Evolutionary conservation across 768 basidiomycete species (phyloP).

Genomic region (Lactarius vividus): DNA sequence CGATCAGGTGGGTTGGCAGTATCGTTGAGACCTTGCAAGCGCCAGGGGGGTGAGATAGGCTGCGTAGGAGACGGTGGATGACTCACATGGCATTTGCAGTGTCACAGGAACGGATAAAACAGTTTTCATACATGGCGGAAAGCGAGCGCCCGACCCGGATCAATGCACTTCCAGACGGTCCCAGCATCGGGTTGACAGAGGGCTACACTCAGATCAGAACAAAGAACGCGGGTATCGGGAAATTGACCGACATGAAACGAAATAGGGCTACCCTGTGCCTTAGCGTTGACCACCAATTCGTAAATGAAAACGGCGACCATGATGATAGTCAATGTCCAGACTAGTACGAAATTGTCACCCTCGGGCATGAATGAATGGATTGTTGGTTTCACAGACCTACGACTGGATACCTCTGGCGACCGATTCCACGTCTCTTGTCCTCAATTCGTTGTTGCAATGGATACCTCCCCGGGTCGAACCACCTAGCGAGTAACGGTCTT

Average conservation of each 20-base stretch:
- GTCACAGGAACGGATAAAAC: conserved; percentile 55
- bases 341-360: conserved; percentile 37
- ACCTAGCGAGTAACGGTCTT: conserved; percentile 14
- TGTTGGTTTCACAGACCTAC: conserved; percentile 50
- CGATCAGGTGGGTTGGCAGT: conserved; percentile 72
- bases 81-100: conserved; percentile 55
- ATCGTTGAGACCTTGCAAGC: conserved; percentile 65
- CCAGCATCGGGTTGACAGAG: conserved; percentile 84
- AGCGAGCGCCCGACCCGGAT: conserved; percentile 89
- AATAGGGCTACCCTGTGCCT: conserved; percentile 76
- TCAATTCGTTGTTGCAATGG: conserved; percentile 81
- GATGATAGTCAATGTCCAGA: conserved; percentile 58
- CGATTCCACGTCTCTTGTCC: conserved; percentile 81
- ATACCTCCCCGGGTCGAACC: conserved; percentile 35
- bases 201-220: conserved; percentile 46
- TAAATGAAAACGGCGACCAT: conserved; percentile 82
- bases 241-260: conserved; percentile 66
- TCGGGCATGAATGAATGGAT: neutral
- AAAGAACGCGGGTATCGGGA: neutral
- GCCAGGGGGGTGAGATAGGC: conserved; percentile 2
- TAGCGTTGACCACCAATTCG: conserved; percentile 74
- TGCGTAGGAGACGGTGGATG: conserved; percentile 1
- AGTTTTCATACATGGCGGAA: conserved; percentile 88
- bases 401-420: conserved; percentile 76
- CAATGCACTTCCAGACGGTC: conserved; percentile 79